phyloP scores from a whole-genome alignment of 352 stramenopile genomes.

The Poterioochromonas sp. region DNA sequence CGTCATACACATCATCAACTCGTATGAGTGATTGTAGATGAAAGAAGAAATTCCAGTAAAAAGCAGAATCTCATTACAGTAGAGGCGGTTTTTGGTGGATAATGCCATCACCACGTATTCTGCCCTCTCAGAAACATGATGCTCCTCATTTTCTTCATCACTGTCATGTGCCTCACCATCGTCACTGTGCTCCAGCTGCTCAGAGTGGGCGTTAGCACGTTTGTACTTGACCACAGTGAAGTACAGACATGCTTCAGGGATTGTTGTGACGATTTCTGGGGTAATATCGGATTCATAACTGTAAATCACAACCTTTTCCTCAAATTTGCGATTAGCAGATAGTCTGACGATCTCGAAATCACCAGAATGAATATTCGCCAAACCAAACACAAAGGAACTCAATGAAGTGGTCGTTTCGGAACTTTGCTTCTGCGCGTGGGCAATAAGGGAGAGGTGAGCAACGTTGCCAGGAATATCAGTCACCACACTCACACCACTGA shows the following conservation, averaged over 20 bases:
- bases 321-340: conserved; percentile 8
- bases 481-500: background rate
- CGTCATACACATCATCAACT: background rate
- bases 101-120: background rate
- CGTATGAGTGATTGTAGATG: background rate
- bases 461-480: background rate
- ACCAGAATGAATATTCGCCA: background rate
- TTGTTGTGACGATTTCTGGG: background rate
- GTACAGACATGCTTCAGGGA: conserved; percentile 17
- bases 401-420: conserved; percentile 11
- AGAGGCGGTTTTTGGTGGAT: background rate
- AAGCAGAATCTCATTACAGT: background rate
- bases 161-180: conserved; percentile 8
- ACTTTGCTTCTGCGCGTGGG: conserved; percentile 5
- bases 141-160: too few species aligned
- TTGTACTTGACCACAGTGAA: conserved; percentile 13
- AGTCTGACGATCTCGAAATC: conserved; percentile 21
- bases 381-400: background rate
- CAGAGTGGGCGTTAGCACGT: conserved; percentile 7
- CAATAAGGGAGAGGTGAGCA: background rate
- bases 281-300: background rate
- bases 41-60: background rate
- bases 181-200: conserved; percentile 7
- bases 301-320: conserved; percentile 9
- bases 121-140: too few species aligned